These are phyloP conservation scores for Colletotrichum tabaci DNA, from an alignment of 2,329 filamentous ascomycete species.

Conservation along the genomic window DNA sequence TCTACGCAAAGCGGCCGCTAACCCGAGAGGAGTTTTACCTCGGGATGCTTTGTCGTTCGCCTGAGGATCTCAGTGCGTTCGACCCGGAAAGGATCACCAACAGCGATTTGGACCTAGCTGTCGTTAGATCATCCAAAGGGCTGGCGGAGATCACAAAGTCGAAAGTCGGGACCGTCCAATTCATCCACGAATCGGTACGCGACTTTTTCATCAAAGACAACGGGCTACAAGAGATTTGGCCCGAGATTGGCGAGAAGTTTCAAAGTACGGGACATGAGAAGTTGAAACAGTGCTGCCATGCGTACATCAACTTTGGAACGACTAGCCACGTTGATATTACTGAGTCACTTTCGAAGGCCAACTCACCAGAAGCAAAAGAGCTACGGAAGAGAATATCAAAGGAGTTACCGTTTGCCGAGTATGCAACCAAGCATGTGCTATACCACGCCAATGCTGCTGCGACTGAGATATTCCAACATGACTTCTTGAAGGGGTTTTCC, in stretches of 20 bases:
- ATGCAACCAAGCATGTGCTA: constrained; percentile 57
- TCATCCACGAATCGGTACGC: constrained; percentile 67
- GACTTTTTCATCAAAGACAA: constrained; percentile 61
- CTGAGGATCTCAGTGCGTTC: constrained; percentile 39
- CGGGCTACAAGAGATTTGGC: constrained; percentile 50
- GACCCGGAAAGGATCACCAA: constrained; percentile 43
- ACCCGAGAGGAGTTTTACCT: constrained; percentile 55
- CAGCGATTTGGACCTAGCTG: constrained; percentile 50
- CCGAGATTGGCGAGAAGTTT: constrained; percentile 50
- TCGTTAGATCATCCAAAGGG: constrained; percentile 61
- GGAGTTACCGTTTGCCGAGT: constrained; percentile 62
- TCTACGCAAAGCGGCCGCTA: constrained; percentile 57
- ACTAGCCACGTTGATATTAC: neutral
- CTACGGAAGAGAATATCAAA: neutral
- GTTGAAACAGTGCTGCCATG: constrained; percentile 60
- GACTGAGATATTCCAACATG: constrained; percentile 46
- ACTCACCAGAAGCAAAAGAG: neutral
- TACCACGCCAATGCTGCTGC: constrained; percentile 57
- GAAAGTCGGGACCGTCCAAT: constrained; percentile 54
- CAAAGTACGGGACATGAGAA: constrained; percentile 56
- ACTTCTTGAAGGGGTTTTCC: constrained; percentile 52
- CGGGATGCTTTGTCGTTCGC: constrained; percentile 36
- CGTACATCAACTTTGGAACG: constrained; percentile 47
- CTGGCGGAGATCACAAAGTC: constrained; percentile 57
- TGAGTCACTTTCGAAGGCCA: constrained; percentile 1